Conservation (phyloP, 2,329 filamentous ascomycete species). For the Diaporthe australafricana region DNA sequence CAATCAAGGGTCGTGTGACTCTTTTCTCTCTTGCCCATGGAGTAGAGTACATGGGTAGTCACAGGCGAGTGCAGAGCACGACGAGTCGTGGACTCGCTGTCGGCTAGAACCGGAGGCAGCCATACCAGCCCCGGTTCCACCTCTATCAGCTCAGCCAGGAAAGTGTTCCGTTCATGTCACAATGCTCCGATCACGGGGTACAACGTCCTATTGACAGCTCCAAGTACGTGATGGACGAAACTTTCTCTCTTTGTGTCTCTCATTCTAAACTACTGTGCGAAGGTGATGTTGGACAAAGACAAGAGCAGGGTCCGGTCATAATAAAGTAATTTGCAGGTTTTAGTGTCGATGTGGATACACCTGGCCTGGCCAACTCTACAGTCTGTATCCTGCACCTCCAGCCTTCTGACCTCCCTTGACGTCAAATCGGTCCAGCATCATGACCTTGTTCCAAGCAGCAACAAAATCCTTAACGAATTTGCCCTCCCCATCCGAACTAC, state of each 20-base stretch:
- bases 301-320: not conserved
- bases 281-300: not conserved
- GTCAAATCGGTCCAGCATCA: conserved; percentile 80
- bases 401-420: conserved; percentile 43
- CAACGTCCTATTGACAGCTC: no score
- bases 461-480: conserved; percentile 81
- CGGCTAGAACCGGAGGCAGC: not conserved
- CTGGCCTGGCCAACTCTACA: not conserved
- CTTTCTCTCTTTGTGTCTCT: not conserved
- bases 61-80: not conserved
- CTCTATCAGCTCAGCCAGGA: not conserved
- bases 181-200: not conserved
- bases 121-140: not conserved
- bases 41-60: not conserved
- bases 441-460: conserved; percentile 80
- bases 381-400: conserved; percentile 9
- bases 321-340: not conserved
- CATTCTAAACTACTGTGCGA: not conserved
- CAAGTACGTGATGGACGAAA: not conserved
- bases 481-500: conserved; percentile 65
- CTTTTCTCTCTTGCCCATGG: not conserved
- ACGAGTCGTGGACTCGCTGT: not conserved
- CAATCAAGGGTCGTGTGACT: no score
- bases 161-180: not conserved
- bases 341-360: not conserved